Base-by-base conservation (phyloP, 306 rosid genomes). In the Vicia villosa region DNA sequence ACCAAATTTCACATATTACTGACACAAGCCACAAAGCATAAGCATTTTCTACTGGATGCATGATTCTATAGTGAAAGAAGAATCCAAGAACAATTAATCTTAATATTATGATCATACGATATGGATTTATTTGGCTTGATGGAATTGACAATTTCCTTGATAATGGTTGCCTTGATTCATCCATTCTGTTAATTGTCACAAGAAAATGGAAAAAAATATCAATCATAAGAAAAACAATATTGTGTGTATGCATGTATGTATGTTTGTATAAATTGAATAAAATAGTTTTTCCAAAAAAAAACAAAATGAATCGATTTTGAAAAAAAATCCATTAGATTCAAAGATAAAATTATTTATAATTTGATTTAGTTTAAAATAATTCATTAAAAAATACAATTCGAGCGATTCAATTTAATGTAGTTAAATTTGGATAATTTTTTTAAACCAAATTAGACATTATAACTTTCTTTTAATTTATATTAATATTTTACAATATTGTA, bases 1-100 rank as follows among this genome's bases (percentile, higher is more conserved):
- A 86, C 89, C 91, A 89, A 67, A 89, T 70, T 82, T 88, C 91
- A 78, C 95, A 88, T 17, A 84, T 82, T 32, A 88, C 73, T 36
- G 95, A 86, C 10, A 80, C 71, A 32, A 86, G 77, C 96, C 96
- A 89, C 51, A 89, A 22, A 56, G 83, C 81, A 79, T 74, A 83
- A 26, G 96, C 96, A 70, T 89, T 76, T 1, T 74, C 24, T 1
- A 84, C 91, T 3, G 96, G 89, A 68, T 89, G 80, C 36, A 13
- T 54, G 0, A 89, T 63, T 71, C 96, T 70, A 60, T 86, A 89
- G 41, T 84, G 88, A 73, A 89, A 83, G 80, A 86, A 89, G 77
- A 89, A 86, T 0, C 89, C 96, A 24, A 86, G 73, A 63, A 87
- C 83, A 68, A 89, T 82, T 26, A 86, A 73, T 69, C 91, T 79